A percentile compares a stretch with the other conserved stretches of the same genome.
These are phyloP conservation scores for Eucalyptus sp. DNA, from an alignment of 345 rosid species.

Conservation along the genomic window DNA sequence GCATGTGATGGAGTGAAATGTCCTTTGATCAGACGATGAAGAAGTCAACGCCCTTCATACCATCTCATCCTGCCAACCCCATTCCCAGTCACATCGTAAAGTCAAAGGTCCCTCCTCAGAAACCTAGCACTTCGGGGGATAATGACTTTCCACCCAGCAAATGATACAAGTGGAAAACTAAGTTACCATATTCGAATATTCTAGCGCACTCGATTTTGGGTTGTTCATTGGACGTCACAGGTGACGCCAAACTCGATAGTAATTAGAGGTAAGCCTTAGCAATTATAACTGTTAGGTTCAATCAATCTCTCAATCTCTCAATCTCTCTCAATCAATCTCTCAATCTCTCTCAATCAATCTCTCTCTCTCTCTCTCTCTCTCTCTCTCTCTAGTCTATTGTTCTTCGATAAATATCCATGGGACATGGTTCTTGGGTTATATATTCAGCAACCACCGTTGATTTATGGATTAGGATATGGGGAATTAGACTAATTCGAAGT, in stretches of 20 bases:
- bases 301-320: no score
- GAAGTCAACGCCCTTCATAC: neutral
- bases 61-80: neutral
- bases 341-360: neutral
- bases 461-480: neutral
- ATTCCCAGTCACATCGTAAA: neutral
- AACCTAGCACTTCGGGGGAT: neutral
- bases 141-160: neutral
- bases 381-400: neutral
- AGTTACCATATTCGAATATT: neutral
- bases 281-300: neutral
- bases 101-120: neutral
- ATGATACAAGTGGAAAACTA: neutral
- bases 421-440: neutral
- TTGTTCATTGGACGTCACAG: neutral
- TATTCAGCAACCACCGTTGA: neutral
- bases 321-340: neutral
- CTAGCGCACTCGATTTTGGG: neutral
- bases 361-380: neutral
- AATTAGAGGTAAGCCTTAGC: neutral
- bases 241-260: neutral
- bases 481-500: neutral
- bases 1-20: neutral
- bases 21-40: neutral
- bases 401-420: neutral